These are phyloP conservation scores for Lavandula angustifolia DNA, from an alignment of 257 asterid species.

Conservation along the genomic window DNA sequence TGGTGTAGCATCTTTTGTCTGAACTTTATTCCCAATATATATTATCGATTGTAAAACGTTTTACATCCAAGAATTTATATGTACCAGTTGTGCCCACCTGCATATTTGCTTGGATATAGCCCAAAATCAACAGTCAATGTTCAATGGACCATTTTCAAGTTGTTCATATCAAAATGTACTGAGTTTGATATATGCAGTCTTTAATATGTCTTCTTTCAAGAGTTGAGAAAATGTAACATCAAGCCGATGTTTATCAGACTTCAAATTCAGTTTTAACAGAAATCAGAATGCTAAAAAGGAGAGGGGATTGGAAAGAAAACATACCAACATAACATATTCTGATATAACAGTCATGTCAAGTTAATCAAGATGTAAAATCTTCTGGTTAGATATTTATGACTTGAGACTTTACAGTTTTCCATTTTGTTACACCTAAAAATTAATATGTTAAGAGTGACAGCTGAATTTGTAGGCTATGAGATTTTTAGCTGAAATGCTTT, in stretches of 20 bases:
- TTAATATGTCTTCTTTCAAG: constrained; percentile 25
- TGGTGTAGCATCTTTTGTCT: constrained; percentile 36
- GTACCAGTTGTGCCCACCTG: constrained; percentile 7
- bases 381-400: constrained; percentile 21
- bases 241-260: constrained; percentile 27
- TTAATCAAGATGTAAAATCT: constrained; percentile 7
- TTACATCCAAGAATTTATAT: not conserved
- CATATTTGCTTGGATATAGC: constrained; percentile 29
- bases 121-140: constrained; percentile 35
- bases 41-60: constrained; percentile 11
- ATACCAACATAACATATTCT: constrained; percentile 20
- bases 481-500: not conserved
- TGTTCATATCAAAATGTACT: constrained; percentile 33
- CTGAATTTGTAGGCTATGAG: constrained; percentile 11
- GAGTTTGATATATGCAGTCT: constrained; percentile 38
- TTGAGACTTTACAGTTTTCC: not conserved
- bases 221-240: constrained; percentile 34
- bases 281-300: constrained; percentile 17
- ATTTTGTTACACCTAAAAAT: not conserved
- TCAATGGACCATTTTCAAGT: constrained; percentile 5
- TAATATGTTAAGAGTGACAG: not conserved
- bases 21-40: constrained; percentile 10
- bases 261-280: constrained; percentile 34
- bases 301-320: constrained; percentile 4
- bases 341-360: constrained; percentile 34